Conservation (phyloP, 192 early-diverging fungal genomes). For the Irineochytrium annulatum region DNA sequence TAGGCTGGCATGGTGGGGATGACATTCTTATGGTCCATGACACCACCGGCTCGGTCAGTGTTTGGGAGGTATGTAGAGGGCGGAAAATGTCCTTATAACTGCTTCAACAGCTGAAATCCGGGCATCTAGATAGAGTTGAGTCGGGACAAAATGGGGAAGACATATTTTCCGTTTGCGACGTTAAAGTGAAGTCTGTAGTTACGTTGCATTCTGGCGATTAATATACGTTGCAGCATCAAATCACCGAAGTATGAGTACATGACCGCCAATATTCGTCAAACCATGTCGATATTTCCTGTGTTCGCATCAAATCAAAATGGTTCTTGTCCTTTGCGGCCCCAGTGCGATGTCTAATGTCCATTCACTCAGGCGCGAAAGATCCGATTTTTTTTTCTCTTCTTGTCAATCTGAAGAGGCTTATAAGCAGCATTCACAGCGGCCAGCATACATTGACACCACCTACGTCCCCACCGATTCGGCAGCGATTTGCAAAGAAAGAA, state of each 20-base stretch:
- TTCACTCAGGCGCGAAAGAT: slow-evolving; percentile 3
- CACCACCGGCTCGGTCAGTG: slow-evolving; percentile 57
- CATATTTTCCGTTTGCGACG: slow-evolving; percentile 54
- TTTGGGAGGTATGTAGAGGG: slow-evolving; percentile 67
- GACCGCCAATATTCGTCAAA: slow-evolving; percentile 29
- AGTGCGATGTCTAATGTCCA: slow-evolving; percentile 7
- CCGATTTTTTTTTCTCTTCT: slow-evolving; percentile 12
- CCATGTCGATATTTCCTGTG: slow-evolving; percentile 36
- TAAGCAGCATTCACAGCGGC: slow-evolving; percentile 43
- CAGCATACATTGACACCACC: slow-evolving; percentile 29
- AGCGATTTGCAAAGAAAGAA: slow-evolving; percentile 2
- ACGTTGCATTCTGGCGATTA: slow-evolving; percentile 3
- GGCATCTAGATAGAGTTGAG: slow-evolving; percentile 66
- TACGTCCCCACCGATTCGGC: slow-evolving; percentile 5
- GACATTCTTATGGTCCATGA: slow-evolving; percentile 64
- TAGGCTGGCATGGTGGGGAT: slow-evolving; percentile 68
- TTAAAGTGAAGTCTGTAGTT: slow-evolving; percentile 39
- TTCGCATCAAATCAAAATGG: slow-evolving; percentile 10
- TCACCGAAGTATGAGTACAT: slow-evolving; percentile 26
- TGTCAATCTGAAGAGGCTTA: slow-evolving; percentile 49
- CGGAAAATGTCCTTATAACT: neutral
- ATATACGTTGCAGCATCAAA: slow-evolving; percentile 30
- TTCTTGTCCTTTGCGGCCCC: neutral
- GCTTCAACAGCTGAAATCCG: slow-evolving; percentile 65
- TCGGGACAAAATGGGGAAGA: slow-evolving; percentile 48